These are phyloP conservation scores for Anastatica hierochuntica DNA, from an alignment of 345 rosid genomes.

Conservation along the genomic window DNA sequence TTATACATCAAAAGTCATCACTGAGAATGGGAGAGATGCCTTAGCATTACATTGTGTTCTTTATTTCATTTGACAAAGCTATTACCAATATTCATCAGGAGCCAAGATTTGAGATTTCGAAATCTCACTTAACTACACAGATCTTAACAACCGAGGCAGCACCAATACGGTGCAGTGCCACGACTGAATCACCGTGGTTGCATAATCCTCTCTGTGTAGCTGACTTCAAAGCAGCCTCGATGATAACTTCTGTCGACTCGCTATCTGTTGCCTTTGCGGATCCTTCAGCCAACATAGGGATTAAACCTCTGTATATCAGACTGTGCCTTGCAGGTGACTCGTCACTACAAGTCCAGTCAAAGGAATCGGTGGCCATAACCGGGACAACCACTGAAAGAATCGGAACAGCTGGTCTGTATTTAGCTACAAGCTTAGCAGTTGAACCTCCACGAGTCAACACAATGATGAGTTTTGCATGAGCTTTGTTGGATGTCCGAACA, in stretches of 20 bases:
- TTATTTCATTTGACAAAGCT: too few relatives aligned
- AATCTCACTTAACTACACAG: slow-evolving; percentile 8
- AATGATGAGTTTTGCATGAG: slow-evolving; percentile 8
- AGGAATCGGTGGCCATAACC: slow-evolving; percentile 6
- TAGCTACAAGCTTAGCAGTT: slow-evolving; percentile 6
- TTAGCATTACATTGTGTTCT: too few relatives aligned
- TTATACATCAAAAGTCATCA: slow-evolving; percentile 6
- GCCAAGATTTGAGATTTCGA: too few relatives aligned
- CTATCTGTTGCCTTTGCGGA: slow-evolving; percentile 6
- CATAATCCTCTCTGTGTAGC: slow-evolving; percentile 7
- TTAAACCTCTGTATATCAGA: slow-evolving; percentile 9
- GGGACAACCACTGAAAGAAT: slow-evolving; percentile 12
- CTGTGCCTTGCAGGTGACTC: slow-evolving; percentile 16
- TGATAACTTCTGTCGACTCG: slow-evolving; percentile 9
- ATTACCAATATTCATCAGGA: too few relatives aligned
- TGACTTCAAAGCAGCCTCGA: slow-evolving; percentile 11
- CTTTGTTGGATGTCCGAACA: slow-evolving; percentile 11
- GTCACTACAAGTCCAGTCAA: slow-evolving; percentile 13
- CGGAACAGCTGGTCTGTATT: slow-evolving; percentile 12
- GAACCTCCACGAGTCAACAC: slow-evolving; percentile 12
- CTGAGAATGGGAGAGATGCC: too few relatives aligned
- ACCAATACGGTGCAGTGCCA: slow-evolving; percentile 15
- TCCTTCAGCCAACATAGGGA: slow-evolving; percentile 9
- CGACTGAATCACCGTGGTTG: slow-evolving; percentile 11
- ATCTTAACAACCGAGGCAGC: slow-evolving; percentile 15